Conservation (phyloP, 2,329 filamentous ascomycete genomes). For the Fusarium praegraminearum region DNA sequence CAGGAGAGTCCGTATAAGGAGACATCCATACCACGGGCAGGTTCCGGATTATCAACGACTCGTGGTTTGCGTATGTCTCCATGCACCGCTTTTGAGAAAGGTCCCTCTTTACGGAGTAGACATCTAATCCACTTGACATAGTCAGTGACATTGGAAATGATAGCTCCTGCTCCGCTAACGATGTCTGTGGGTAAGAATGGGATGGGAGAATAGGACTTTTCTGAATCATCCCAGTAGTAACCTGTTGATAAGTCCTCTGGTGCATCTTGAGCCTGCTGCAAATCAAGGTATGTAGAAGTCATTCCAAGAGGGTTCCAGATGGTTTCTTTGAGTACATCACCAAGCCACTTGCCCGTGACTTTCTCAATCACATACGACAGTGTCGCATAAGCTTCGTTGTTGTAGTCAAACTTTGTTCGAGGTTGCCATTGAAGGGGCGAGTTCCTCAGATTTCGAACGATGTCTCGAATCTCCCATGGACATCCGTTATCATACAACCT, state of each 20-base stretch:
- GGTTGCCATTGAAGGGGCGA: constrained; percentile 59
- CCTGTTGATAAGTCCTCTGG: constrained; percentile 55
- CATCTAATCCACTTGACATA: constrained; percentile 65
- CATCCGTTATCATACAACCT: constrained; percentile 52
- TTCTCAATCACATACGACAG: constrained; percentile 61
- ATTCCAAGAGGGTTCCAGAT: constrained; percentile 63
- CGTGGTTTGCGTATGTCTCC: constrained; percentile 49
- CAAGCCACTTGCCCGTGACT: constrained; percentile 54
- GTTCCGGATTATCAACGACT: constrained; percentile 48
- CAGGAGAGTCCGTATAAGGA: constrained; percentile 50
- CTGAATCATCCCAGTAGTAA: constrained; percentile 55
- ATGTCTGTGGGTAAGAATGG: constrained; percentile 43
- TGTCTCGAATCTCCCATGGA: constrained; percentile 50
- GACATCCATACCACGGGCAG: constrained; percentile 32
- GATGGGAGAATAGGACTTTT: constrained; percentile 38
- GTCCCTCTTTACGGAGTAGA: constrained; percentile 53
- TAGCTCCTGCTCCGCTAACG: constrained; percentile 56
- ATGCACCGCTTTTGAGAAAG: constrained; percentile 45
- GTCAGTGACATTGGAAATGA: constrained; percentile 62
- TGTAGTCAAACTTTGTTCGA: constrained; percentile 61
- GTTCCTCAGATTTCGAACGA: constrained; percentile 59
- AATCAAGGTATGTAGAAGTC: constrained; percentile 55
- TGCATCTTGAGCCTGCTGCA: constrained; percentile 44
- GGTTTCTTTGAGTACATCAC: constrained; percentile 54
- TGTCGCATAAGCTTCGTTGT: constrained; percentile 63